These are phyloP conservation scores for Aquilaria yunnanensis DNA, from an alignment of 345 rosid genomes.

Conservation along the genomic window DNA sequence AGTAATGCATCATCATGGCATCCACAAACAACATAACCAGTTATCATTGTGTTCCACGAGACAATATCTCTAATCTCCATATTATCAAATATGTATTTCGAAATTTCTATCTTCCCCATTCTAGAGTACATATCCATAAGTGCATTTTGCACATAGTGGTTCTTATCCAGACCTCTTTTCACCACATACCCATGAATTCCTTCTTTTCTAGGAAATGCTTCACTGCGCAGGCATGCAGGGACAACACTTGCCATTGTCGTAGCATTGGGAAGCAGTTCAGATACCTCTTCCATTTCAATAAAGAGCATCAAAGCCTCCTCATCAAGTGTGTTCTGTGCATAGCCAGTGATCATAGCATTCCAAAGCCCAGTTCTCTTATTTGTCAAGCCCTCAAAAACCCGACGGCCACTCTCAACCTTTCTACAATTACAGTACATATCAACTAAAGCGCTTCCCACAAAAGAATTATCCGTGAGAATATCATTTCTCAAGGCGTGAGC, in stretches of 20 bases:
- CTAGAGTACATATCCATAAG: conserved; percentile 83
- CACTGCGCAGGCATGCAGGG: conserved; percentile 64
- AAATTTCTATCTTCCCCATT: conserved; percentile 51
- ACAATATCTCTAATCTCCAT: conserved; percentile 67
- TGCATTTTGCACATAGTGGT: conserved; percentile 79
- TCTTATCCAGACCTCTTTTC: conserved; percentile 55
- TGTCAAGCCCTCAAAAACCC: conserved; percentile 45
- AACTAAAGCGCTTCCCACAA: conserved; percentile 84
- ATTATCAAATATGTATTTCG: conserved; percentile 48
- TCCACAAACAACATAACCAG: conserved; percentile 59
- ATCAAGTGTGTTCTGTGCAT: conserved; percentile 65
- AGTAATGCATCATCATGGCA: conserved; percentile 50
- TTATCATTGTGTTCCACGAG: conserved; percentile 87
- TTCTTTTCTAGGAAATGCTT: conserved; percentile 53
- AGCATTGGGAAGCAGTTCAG: conserved; percentile 58
- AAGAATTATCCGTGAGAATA: conserved; percentile 56
- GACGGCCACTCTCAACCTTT: conserved; percentile 50
- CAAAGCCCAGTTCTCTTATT: conserved; percentile 54
- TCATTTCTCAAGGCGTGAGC: conserved; percentile 70
- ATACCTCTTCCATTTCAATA: conserved; percentile 56
- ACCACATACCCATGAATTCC: conserved; percentile 66
- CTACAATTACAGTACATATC: conserved; percentile 92
- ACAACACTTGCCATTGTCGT: conserved; percentile 77
- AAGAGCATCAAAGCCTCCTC: conserved; percentile 63
- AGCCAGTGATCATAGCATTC: conserved; percentile 95